A percentile compares a stretch with the other conserved stretches of the same genome.
These are phyloP conservation scores for Neonothopanus nambi DNA, from an alignment of 1,284 basidiomycete genomes.

Conservation along the genomic window DNA sequence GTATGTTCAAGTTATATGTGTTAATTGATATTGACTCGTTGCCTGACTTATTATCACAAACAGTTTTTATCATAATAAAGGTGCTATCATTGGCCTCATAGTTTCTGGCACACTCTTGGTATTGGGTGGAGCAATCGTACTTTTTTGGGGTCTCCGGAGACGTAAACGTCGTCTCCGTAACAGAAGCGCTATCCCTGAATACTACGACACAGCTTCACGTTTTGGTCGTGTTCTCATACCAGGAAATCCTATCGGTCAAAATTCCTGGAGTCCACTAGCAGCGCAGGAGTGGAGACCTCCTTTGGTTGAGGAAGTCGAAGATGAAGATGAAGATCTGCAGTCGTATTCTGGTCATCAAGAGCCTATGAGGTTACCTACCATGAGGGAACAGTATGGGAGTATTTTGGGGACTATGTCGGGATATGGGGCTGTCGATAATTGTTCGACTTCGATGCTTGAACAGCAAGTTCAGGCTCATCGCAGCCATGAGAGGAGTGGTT, in stretches of 20 bases:
- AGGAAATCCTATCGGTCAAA: background rate
- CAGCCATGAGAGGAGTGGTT: too few species aligned
- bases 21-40: background rate
- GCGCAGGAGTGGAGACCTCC: slow-evolving; percentile 9
- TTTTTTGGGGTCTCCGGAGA: slow-evolving; percentile 5
- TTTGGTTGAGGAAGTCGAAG: slow-evolving; percentile 2
- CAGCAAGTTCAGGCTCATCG: too few species aligned
- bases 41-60: background rate
- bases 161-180: slow-evolving; percentile 2
- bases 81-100: slow-evolving; percentile 9
- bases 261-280: background rate
- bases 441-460: background rate
- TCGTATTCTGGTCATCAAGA: background rate
- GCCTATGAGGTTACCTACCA: background rate
- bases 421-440: background rate
- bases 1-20: background rate
- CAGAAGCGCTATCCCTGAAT: slow-evolving; percentile 2
- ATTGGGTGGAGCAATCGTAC: background rate
- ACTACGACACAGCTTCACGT: background rate
- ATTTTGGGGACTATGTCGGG: slow-evolving; percentile 6
- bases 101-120: slow-evolving; percentile 5
- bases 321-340: slow-evolving; percentile 10
- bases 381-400: slow-evolving; percentile 9
- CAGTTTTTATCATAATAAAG: slow-evolving; percentile 12
- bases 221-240: slow-evolving; percentile 14